phyloP scores from a whole-genome alignment of 257 asterid species.

The Primulina tabacum region DNA sequence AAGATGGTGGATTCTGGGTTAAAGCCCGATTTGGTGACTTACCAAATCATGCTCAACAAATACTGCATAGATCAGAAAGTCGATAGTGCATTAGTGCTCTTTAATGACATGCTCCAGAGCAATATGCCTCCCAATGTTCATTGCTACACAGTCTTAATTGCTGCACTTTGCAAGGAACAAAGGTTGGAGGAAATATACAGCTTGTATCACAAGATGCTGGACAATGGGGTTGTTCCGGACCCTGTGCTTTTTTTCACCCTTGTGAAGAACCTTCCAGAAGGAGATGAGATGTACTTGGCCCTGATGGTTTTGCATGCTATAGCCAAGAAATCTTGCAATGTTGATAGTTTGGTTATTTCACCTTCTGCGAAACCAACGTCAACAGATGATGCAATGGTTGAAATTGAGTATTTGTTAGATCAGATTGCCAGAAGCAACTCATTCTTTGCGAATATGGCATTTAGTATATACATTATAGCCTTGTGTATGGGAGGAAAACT shows the following conservation, averaged over 20 bases:
- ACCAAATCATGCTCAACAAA: slow-evolving; percentile 51
- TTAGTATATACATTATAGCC: slow-evolving; percentile 55
- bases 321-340: slow-evolving; percentile 41
- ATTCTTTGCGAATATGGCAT: slow-evolving; percentile 36
- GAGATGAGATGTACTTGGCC: slow-evolving; percentile 44
- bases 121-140: slow-evolving; percentile 47
- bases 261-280: slow-evolving; percentile 38
- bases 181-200: slow-evolving; percentile 34
- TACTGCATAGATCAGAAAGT: slow-evolving; percentile 46
- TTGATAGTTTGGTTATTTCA: slow-evolving; percentile 21
- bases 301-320: slow-evolving; percentile 43
- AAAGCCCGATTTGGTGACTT: slow-evolving; percentile 46
- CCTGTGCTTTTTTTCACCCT: slow-evolving; percentile 57
- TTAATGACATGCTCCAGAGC: slow-evolving; percentile 35
- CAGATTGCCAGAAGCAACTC: slow-evolving; percentile 34
- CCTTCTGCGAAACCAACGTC: slow-evolving; percentile 24
- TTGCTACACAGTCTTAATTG: slow-evolving; percentile 47
- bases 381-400: slow-evolving; percentile 27
- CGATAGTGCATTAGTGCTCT: slow-evolving; percentile 41
- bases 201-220: slow-evolving; percentile 41
- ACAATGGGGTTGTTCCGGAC: slow-evolving; percentile 51
- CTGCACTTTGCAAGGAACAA: slow-evolving; percentile 49
- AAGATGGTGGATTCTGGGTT: slow-evolving; percentile 47
- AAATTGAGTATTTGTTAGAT: slow-evolving; percentile 44
- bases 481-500: slow-evolving; percentile 45